A percentile compares a stretch with the other conserved stretches of the same genome.
These are phyloP conservation scores for Solanum lignicaule DNA, from an alignment of 257 asterid genomes.

Conservation along the genomic window DNA sequence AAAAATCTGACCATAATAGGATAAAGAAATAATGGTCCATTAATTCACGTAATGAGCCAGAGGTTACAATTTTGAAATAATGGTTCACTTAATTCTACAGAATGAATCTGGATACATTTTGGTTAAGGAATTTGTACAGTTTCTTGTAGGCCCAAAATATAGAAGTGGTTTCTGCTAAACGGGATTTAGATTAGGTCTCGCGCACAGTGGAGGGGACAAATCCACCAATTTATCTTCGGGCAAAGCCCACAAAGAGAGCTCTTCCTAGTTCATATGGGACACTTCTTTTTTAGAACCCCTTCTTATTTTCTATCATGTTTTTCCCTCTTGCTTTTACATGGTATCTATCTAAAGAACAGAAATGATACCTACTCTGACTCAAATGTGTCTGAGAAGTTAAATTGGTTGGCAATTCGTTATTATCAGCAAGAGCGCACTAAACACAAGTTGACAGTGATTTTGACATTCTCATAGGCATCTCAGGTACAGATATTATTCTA, in stretches of 20 bases:
- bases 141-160: not conserved
- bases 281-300: not conserved
- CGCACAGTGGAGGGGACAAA: not conserved
- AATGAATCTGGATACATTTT: no score
- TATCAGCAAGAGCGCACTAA: constrained; percentile 8
- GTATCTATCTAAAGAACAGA: not conserved
- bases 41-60: not conserved
- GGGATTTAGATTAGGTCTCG: not conserved
- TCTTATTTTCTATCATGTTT: not conserved
- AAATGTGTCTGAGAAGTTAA: constrained; percentile 12
- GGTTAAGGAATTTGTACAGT: not conserved
- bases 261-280: not conserved
- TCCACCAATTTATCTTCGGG: not conserved
- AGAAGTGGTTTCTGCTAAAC: not conserved
- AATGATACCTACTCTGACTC: constrained; percentile 6
- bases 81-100: not conserved
- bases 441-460: not conserved
- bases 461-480: not conserved
- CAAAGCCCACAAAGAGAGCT: not conserved
- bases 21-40: not conserved
- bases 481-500: not conserved
- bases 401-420: constrained; percentile 16
- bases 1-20: not conserved
- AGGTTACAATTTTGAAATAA: not conserved
- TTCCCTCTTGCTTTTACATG: not conserved